These are phyloP conservation scores for Phyllosticta citribraziliensis DNA, from an alignment of 2,329 filamentous ascomycete genomes.

Conservation along the genomic window DNA sequence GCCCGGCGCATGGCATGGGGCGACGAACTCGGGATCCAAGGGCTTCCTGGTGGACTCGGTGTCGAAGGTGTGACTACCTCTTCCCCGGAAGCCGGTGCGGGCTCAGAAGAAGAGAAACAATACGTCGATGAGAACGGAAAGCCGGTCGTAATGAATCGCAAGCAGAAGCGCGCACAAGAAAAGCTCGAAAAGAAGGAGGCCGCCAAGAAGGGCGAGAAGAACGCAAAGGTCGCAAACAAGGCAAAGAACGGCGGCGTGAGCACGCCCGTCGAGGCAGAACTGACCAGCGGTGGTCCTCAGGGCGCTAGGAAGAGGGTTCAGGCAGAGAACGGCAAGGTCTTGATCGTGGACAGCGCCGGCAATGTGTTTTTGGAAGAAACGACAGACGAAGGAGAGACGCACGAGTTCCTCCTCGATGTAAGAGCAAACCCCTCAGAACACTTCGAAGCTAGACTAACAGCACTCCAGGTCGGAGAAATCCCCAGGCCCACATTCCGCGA, in stretches of 20 bases:
- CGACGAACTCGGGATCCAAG: conserved; percentile 56
- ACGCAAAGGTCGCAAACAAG: conserved; percentile 33
- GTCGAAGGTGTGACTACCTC: conserved; percentile 26
- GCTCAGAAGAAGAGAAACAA: conserved; percentile 22
- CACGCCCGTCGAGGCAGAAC: conserved; percentile 44
- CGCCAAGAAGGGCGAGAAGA: conserved; percentile 42
- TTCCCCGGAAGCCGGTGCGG: conserved; percentile 25
- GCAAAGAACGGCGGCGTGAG: conserved; percentile 39
- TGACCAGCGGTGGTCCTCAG: conserved; percentile 50
- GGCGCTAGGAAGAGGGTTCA: conserved; percentile 80
- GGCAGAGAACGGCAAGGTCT: conserved; percentile 88
- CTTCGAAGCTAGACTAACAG: too few relatives aligned
- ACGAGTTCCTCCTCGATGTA: conserved; percentile 83
- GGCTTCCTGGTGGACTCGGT: conserved; percentile 57
- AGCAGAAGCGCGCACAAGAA: conserved; percentile 81
- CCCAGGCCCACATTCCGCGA: conserved; percentile 65
- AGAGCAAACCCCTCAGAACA: conserved; percentile 38
- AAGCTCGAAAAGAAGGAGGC: conserved; percentile 64
- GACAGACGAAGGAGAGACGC: conserved; percentile 72
- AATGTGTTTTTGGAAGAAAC: conserved; percentile 93
- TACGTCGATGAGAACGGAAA: conserved; percentile 32
- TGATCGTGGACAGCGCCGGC: conserved; percentile 84
- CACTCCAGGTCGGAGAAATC: conserved; percentile 63
- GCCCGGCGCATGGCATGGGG: conserved; percentile 86
- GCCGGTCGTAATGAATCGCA: conserved; percentile 60